These are phyloP conservation scores for Rostrohypoxylon terebratum DNA, from an alignment of 495 filamentous ascomycete species.

Conservation along the genomic window DNA sequence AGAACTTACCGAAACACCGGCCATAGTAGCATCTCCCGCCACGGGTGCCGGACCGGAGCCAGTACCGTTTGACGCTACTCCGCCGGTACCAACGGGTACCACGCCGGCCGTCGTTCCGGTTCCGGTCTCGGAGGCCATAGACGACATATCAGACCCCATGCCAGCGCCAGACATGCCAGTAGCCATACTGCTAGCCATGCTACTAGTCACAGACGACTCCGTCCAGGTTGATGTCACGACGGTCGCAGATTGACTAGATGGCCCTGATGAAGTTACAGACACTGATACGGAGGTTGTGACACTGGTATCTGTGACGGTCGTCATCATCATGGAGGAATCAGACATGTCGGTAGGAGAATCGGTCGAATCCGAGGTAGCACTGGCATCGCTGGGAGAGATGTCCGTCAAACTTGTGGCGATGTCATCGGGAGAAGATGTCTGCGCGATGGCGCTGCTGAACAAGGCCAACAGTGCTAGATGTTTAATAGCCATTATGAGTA, in stretches of 20 bases:
- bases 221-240: conserved; percentile 15
- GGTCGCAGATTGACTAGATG: conserved; percentile 3
- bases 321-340: conserved; percentile 1
- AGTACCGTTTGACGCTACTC: conserved; percentile 29
- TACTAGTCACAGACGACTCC: conserved; percentile 22
- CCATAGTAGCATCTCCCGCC: conserved; percentile 21
- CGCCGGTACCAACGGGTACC: conserved; percentile 33
- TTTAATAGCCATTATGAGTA: conserved; percentile 36
- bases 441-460: conserved; percentile 36
- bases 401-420: conserved; percentile 19
- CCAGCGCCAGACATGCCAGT: conserved; percentile 7
- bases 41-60: conserved; percentile 19
- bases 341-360: conserved; percentile 7
- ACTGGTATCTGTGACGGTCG: conserved; percentile 9
- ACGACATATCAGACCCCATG: conserved; percentile 10
- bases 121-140: conserved; percentile 20
- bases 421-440: conserved; percentile 29
- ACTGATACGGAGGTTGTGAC: not conserved
- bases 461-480: conserved; percentile 31
- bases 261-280: not conserved
- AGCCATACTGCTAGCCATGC: not conserved
- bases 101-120: conserved; percentile 18
- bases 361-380: not conserved
- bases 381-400: conserved; percentile 11
- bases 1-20: conserved; percentile 37